Conservation (phyloP, 345 rosid species). For the Lepidium didymum region DNA sequence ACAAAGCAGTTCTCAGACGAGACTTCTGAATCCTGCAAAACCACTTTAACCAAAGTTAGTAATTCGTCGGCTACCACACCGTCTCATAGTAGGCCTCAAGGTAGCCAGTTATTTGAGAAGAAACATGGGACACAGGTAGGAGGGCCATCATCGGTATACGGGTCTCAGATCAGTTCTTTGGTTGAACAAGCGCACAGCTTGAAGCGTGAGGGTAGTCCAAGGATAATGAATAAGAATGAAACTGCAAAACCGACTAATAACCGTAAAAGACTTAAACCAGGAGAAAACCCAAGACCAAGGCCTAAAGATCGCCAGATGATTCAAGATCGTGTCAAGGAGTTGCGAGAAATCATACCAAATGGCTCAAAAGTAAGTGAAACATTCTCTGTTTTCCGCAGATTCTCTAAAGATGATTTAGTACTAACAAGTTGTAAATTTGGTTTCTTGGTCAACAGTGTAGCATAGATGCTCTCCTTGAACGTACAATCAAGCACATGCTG, state of each 20-base stretch:
- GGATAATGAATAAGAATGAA: constrained; percentile 52
- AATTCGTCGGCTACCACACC: constrained; percentile 46
- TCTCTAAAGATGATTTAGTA: background rate
- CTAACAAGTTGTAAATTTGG: background rate
- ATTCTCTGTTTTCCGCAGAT: background rate
- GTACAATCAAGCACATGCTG: constrained; percentile 96
- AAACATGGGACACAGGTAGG: constrained; percentile 34
- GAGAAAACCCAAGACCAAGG: constrained; percentile 93
- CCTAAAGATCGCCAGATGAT: constrained; percentile 99
- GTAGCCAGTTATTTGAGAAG: constrained; percentile 32
- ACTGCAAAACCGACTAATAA: constrained; percentile 39
- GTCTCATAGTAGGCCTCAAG: constrained; percentile 38
- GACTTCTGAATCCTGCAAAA: constrained; percentile 51
- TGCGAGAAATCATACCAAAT: constrained; percentile 94
- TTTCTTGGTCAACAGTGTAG: constrained; percentile 62
- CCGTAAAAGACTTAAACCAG: constrained; percentile 85
- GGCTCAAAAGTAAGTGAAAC: constrained; percentile 70
- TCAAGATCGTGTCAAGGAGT: constrained; percentile 96
- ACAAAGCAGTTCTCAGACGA: constrained; percentile 75
- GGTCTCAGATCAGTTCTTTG: constrained; percentile 88
- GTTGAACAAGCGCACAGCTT: constrained; percentile 59
- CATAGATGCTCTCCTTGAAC: constrained; percentile 92
- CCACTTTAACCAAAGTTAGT: constrained; percentile 60
- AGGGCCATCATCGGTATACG: constrained; percentile 38
- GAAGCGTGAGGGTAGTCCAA: constrained; percentile 57